phyloP scores from a whole-genome alignment of 306 rosid species.

The Quercus bicolor region DNA sequence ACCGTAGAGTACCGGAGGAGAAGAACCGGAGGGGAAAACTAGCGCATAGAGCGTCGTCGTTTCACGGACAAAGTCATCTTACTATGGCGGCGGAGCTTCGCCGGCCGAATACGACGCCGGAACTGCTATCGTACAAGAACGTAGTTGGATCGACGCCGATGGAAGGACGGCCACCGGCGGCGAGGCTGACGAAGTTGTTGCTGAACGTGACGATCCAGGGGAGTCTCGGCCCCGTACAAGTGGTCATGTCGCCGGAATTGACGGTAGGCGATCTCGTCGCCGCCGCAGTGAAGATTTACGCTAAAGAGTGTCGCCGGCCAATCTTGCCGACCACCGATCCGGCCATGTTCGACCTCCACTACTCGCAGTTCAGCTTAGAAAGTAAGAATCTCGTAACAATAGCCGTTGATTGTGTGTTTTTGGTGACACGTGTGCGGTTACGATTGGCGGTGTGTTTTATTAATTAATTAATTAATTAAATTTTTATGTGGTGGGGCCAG shows the following conservation, averaged over 20 bases:
- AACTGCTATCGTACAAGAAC: conserved; percentile 30
- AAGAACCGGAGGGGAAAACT: conserved; percentile 45
- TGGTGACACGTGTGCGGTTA: not conserved
- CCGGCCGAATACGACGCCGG: conserved; percentile 74
- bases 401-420: not conserved
- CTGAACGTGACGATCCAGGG: conserved; percentile 76
- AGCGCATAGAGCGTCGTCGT: conserved; percentile 55
- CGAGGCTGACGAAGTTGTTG: conserved; percentile 58
- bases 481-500: conserved; percentile 29
- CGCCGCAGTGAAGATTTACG: conserved; percentile 49
- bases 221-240: conserved; percentile 72
- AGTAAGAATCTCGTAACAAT: conserved; percentile 35
- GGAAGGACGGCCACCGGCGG: conserved; percentile 28
- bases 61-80: conserved; percentile 27
- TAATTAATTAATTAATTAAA: not conserved
- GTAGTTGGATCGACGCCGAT: not conserved
- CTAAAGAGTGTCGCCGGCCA: conserved; percentile 81
- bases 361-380: conserved; percentile 93
- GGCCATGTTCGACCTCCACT: conserved; percentile 67
- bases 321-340: conserved; percentile 39
- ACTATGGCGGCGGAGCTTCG: conserved; percentile 29
- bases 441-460: conserved; percentile 11
- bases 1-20: conserved; percentile 49
- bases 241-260: conserved; percentile 49
- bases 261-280: conserved; percentile 56